Conservation (phyloP, 2,329 filamentous ascomycete species). For the Fusarium aywerte region DNA sequence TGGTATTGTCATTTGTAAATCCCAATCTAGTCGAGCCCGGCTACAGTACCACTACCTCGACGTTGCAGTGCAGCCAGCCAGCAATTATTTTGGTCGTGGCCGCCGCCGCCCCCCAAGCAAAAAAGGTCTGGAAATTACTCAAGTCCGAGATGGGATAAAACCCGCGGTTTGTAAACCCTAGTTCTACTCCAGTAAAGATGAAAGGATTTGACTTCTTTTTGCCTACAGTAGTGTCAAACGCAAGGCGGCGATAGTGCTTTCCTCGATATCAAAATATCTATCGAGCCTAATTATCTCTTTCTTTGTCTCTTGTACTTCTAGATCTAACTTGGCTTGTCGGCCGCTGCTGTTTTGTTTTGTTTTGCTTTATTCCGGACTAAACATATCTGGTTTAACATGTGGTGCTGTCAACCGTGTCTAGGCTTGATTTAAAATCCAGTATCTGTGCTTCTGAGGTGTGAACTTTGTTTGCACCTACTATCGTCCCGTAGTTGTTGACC, state of each 20-base stretch:
- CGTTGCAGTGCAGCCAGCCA: slow-evolving; percentile 5
- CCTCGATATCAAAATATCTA: not conserved
- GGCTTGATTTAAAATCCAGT: too few species aligned
- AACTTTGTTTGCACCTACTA: slow-evolving; percentile 29
- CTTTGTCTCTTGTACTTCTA: not conserved
- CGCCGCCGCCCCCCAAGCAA: not conserved
- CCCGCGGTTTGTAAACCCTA: not conserved
- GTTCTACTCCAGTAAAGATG: not conserved
- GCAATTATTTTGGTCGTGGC: too few species aligned
- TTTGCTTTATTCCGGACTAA: not conserved
- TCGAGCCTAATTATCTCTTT: not conserved
- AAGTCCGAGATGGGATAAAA: not conserved
- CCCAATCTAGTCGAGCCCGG: not conserved
- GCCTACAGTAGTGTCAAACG: slow-evolving; percentile 13
- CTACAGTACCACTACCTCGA: slow-evolving; percentile 7
- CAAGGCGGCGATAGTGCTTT: not conserved
- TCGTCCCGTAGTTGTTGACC: not conserved
- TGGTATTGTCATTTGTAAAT: not conserved
- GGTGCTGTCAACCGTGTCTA: slow-evolving; percentile 5
- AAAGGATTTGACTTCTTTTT: slow-evolving; percentile 8
- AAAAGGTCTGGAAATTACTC: not conserved
- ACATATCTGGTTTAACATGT: not conserved
- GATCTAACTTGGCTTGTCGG: not conserved
- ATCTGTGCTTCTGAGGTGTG: slow-evolving; percentile 38
- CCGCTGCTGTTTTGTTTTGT: slow-evolving; percentile 5